Conservation (phyloP, 2,329 filamentous ascomycete genomes). For the Trichoderma atroviride region DNA sequence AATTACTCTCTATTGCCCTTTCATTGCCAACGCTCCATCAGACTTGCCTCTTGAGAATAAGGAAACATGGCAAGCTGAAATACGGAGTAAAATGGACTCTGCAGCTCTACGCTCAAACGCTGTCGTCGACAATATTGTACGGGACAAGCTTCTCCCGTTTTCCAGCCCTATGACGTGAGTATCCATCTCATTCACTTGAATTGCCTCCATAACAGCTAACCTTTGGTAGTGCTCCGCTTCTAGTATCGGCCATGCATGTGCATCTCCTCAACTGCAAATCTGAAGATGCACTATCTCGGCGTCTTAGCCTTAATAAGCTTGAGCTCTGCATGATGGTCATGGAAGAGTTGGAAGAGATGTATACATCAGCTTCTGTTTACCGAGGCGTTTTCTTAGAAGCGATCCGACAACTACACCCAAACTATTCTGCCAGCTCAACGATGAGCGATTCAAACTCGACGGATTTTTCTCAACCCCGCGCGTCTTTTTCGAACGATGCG, state of each 20-base stretch:
- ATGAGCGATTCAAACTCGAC: neutral
- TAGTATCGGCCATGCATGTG: conserved; percentile 14
- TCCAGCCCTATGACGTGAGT: conserved; percentile 18
- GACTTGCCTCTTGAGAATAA: neutral
- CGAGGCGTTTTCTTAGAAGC: conserved; percentile 10
- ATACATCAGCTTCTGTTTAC: conserved; percentile 5
- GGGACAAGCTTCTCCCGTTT: neutral
- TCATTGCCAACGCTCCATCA: neutral
- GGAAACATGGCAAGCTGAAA: neutral
- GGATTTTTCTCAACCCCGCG: neutral
- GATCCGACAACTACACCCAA: neutral
- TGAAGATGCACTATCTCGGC: conserved; percentile 5
- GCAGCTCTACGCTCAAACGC: conserved; percentile 4
- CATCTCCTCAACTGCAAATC: conserved; percentile 18
- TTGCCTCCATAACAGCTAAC: neutral
- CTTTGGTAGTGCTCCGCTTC: neutral
- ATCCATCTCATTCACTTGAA: neutral
- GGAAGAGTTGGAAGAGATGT: conserved; percentile 8
- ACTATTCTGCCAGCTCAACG: neutral
- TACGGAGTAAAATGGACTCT: conserved; percentile 6
- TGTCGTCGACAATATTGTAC: conserved; percentile 2
- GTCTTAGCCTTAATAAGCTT: conserved; percentile 4
- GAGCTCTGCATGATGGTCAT: conserved; percentile 16
- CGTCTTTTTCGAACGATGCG: neutral
- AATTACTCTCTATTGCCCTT: conserved; percentile 7